These are phyloP conservation scores for Thozetella sp. DNA, from an alignment of 495 filamentous ascomycete genomes.

Conservation along the genomic window DNA sequence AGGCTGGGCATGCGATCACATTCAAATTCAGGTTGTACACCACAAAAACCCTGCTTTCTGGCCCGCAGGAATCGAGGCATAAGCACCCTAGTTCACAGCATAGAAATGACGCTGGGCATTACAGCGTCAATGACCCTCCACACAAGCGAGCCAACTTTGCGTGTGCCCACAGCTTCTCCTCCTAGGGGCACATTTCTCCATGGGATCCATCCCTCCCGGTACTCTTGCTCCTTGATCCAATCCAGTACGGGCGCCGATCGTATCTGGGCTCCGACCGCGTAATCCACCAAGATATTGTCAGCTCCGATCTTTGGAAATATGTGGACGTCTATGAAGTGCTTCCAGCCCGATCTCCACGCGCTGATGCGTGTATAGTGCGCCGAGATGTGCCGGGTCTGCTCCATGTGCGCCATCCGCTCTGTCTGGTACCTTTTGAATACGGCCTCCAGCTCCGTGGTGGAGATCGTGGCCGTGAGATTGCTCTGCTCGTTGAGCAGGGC, in stretches of 20 bases:
- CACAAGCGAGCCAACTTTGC: background rate
- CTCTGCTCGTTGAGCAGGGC: background rate
- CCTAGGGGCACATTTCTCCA: background rate
- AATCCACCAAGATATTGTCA: background rate
- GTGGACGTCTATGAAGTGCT: background rate
- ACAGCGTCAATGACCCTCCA: background rate
- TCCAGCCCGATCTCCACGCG: background rate
- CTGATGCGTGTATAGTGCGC: background rate
- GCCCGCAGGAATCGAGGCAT: too few relatives aligned
- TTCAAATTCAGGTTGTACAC: too few relatives aligned
- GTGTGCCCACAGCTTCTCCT: background rate
- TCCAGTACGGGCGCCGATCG: background rate
- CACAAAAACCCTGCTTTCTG: too few relatives aligned
- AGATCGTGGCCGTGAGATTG: background rate
- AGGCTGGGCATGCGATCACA: too few relatives aligned
- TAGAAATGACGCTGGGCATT: background rate
- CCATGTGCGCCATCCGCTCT: conserved; percentile 1
- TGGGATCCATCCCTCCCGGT: background rate
- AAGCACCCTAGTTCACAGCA: background rate
- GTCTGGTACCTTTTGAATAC: background rate
- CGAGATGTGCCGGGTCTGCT: background rate
- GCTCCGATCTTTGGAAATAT: background rate
- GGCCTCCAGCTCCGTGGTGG: background rate
- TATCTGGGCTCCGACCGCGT: background rate
- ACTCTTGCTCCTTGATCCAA: background rate